Evolutionary conservation across 2,329 filamentous ascomycete species (phyloP), one percentile per base, ranked within the genome.

Genomic region (Cadophora sp.): DNA sequence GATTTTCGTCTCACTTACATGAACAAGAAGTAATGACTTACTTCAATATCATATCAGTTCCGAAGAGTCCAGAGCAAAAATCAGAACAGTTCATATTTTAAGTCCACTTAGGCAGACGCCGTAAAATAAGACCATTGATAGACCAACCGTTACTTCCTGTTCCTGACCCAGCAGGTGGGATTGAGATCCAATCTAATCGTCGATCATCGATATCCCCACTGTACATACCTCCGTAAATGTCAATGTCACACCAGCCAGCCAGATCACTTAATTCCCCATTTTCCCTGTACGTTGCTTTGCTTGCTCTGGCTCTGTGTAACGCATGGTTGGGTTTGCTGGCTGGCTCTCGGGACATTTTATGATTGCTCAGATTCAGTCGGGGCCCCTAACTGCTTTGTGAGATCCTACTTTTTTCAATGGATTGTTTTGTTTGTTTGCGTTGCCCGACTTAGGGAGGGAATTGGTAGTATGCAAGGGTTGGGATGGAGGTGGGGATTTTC

Each of bases 401-500:
- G 40, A 16, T 19, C 1, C 19, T 55, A 4, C 26, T 22, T n/a
- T 16, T 9, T n/a, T 2, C 11, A 24, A 19, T 37, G 1, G 11
- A 5, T 27, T 59, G 16, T 19, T 59, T 59, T 43, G 56, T 59
- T 43, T 40, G 34, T 19, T 59, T 43, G 56, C n/a, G n/a, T 14
- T 58, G n/a, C 19, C 48, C 27, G 8, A 26, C 51, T 27, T 58
- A 8, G 53, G 53, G 53, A 24, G 22, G n/a, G 34, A 40, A 19
- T 22, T n/a, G 3, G 12, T 8, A 12, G 24, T 1, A 40, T 37
- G 56, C 14, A 46, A 46, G 62, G 50, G 62, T 56, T 56, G 29
- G 51, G 40, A 53, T 62, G n/a, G n/a, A n/a, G n/a, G n/a, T n/a
- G n/a, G n/a, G n/a, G n/a, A 37, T 12, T 37, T 62, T 48, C 60